Conservation (phyloP, 75 land plant species). For the Pinus tabuliformis region DNA sequence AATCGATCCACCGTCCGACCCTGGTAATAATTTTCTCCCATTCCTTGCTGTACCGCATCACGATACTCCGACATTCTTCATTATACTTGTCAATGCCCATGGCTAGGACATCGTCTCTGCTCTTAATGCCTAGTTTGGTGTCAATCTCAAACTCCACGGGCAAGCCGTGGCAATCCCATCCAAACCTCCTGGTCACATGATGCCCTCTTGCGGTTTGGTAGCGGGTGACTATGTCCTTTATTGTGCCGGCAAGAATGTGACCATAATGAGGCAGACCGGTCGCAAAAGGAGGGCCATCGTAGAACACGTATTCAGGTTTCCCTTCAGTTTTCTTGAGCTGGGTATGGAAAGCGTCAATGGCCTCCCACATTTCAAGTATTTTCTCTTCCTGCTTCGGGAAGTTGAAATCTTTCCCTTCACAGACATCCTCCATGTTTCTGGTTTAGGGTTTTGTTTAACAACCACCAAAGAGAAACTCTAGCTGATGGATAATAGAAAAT, state of each 20-base stretch:
- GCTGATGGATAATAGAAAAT: no score
- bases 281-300: slow-evolving; percentile 99
- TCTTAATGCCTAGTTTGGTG: slow-evolving; percentile 54
- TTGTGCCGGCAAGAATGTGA: slow-evolving; percentile 97
- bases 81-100: slow-evolving; percentile 94
- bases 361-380: slow-evolving; percentile 60
- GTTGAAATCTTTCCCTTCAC: slow-evolving; percentile 94
- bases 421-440: slow-evolving; percentile 76
- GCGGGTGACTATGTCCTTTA: slow-evolving; percentile 97
- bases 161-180: slow-evolving; percentile 99
- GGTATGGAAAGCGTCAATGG: slow-evolving; percentile 78
- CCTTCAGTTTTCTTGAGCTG: slow-evolving; percentile 69
- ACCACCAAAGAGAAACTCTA: no score
- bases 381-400: slow-evolving; percentile 80
- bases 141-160: slow-evolving; percentile 98
- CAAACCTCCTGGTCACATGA: slow-evolving; percentile 95
- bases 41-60: slow-evolving; percentile 89
- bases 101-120: slow-evolving; percentile 59
- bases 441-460: no score
- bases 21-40: slow-evolving; percentile 83
- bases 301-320: slow-evolving; percentile 92
- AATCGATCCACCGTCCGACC: slow-evolving; percentile 96
- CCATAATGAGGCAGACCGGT: slow-evolving; percentile 99
- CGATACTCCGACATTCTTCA: slow-evolving; percentile 90
- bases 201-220: slow-evolving; percentile 79